Base-by-base conservation (phyloP, 129 eudicot genomes). In the Scalesia atractyloides region DNA sequence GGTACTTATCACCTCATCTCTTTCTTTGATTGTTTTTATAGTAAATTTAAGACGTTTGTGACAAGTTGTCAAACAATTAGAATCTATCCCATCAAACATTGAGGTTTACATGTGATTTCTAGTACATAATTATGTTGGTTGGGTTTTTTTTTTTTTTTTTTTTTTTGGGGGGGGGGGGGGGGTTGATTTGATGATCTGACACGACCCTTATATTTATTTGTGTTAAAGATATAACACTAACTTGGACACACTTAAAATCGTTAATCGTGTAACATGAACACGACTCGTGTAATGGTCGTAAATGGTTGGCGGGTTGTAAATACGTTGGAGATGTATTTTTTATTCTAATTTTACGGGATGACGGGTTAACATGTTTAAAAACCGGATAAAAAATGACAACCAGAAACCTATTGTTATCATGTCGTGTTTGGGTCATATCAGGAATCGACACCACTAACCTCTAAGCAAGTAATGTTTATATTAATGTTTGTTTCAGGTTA, bases 401-500 rank as follows among this genome's bases (percentile, higher is more conserved):
- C 41, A 30, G 30, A 11, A 30, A 41, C 17, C 14, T 16, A 59
- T 59, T 14, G 14, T 30, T 5, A 12, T 20, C 11, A 0, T 22
- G 39, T 24, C 9, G 17, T 58, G 41, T 58, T 20, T 19, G 7
- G 62, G n/a, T 57, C 11, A 60, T 26, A 14, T 60, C 64, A 20
- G 64, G 33, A 22, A 4, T 30, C 30, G 41, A 1, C 18, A 26
- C 19, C 65, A 15, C 43, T 24, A 13, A 60, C 47, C 30, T 24
- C 34, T 59, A 46, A 44, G 51, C 34, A 61, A 56, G n/a, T 60
- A 48, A 19, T 52, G 17, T 16, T 46, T 19, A 34, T 22, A 20
- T 56, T 50, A 13, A 67, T 26, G 17, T 26, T 60, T 16, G 41
- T 75, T 41, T 64, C 82, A 90, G 98, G 93, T 94, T 51, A 83